Conservation (phyloP, 2,329 filamentous ascomycete species). For the Neurospora crassa region DNA sequence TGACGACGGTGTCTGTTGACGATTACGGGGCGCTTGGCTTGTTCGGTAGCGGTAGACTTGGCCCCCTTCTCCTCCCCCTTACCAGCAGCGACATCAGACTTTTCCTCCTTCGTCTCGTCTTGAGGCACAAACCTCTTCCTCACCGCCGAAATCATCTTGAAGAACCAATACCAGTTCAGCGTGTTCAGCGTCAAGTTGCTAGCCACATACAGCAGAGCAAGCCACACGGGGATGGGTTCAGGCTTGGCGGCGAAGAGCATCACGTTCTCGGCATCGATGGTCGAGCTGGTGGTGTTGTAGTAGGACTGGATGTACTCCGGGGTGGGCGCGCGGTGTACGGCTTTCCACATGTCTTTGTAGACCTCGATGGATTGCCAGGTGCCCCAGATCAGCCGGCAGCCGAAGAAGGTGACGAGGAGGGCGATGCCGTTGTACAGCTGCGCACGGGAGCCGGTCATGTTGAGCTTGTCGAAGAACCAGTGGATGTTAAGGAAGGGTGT, state of each 20-base stretch:
- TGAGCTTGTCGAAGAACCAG: constrained; percentile 85
- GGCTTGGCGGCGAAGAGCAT: constrained; percentile 41
- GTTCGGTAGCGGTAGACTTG: constrained; percentile 3
- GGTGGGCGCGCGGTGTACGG: constrained; percentile 35
- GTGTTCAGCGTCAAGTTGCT: constrained; percentile 65
- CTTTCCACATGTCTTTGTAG: constrained; percentile 59
- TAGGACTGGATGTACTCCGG: constrained; percentile 23
- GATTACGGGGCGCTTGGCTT: not conserved
- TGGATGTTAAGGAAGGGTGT: constrained; percentile 81
- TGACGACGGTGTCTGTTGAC: not conserved
- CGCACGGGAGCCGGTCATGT: constrained; percentile 62
- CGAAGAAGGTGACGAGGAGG: constrained; percentile 66
- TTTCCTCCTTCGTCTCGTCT: constrained; percentile 21
- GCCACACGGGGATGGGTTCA: constrained; percentile 56
- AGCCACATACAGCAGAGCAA: constrained; percentile 56
- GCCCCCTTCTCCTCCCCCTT: not conserved
- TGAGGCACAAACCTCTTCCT: constrained; percentile 59
- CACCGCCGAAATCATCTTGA: constrained; percentile 76
- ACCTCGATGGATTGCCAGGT: constrained; percentile 61
- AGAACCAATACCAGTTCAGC: constrained; percentile 78
- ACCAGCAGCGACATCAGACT: constrained; percentile 3
- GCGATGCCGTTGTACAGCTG: constrained; percentile 72
- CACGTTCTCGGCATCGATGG: constrained; percentile 27
- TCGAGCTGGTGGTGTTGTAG: constrained; percentile 25
- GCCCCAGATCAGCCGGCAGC: constrained; percentile 68